Evolutionary conservation across 2,329 filamentous ascomycete genomes (phyloP), one percentile per base, ranked within the genome.

Genomic region (Aspergillus aculeatinus): DNA sequence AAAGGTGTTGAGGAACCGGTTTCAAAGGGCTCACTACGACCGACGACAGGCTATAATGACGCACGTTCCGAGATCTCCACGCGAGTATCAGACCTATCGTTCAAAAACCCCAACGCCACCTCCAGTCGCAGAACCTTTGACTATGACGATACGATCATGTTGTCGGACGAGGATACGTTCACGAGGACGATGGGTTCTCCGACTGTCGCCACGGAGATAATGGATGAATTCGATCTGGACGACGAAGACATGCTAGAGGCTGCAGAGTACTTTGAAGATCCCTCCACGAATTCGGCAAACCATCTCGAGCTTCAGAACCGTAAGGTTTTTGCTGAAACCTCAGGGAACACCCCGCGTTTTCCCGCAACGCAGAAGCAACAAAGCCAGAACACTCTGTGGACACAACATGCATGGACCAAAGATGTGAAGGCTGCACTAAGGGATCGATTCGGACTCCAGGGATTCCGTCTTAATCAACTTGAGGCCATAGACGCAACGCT

Each of bases 401-500:
- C 83, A 82, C 83, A 74, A 52, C 83, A 88, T 69, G 81, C 87
- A 4, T 99, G 96, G 95, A 97, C 93, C 16, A 82, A 85, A 48
- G 93, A 98, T 68, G 90, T 99, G 25, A 89, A 88, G 65, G 83
- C 81, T 57, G 90, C 87, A n/a, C 79, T 99, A 64, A 91, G 89
- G 69, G 88, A 94, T 67, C 84, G 87, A 3, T 99, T 99, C 71
- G 85, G 89, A 63, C 88, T 99, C 74, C 86, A 85, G 57, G 91
- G 91, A 0, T 99, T 99, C 71, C 87, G 96, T 31, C 87, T 89
- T 57, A 95, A 97, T 71, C 95, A 99, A 72, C 82, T 98, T 1
- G 91, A 98, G 75, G 93, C 95, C 14, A 97, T 99, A 74, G 98
- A 99, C 74, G 89, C 93, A 1, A 98, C 95, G 0, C 80, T 99